Percentiles rank a stretch among this genome's conserved stretches.
phyloP scores from a whole-genome alignment of 192 early-diverging fungal genomes.

The Coemansia sp. region DNA sequence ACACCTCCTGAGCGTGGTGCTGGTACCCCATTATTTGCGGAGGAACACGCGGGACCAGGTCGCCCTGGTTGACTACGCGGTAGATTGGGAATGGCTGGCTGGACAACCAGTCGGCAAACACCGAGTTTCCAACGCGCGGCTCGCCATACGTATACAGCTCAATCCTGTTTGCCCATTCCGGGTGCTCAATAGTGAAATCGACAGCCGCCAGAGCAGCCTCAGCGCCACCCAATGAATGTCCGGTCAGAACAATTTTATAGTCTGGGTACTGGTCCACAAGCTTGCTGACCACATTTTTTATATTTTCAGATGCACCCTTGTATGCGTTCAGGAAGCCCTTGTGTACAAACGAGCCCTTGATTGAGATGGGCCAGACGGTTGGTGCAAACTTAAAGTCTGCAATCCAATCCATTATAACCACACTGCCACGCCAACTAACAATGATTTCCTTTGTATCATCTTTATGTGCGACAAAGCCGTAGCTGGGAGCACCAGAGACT shows the following conservation, averaged over 20 bases:
- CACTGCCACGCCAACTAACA: conserved; percentile 32
- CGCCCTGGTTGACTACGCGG: conserved; percentile 12
- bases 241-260: conserved; percentile 44
- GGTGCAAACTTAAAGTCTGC: conserved; percentile 41
- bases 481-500: conserved; percentile 19
- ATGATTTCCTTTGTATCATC: conserved; percentile 30
- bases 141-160: conserved; percentile 26
- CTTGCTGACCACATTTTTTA: conserved; percentile 7
- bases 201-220: conserved; percentile 35
- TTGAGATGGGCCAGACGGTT: conserved; percentile 29
- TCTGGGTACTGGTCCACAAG: conserved; percentile 23
- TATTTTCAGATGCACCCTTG: conserved; percentile 24
- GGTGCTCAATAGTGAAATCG: conserved; percentile 15
- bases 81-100: conserved; percentile 6
- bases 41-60: conserved; percentile 15
- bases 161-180: conserved; percentile 16
- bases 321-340: conserved; percentile 44
- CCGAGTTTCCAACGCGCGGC: conserved; percentile 41
- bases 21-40: conserved; percentile 8
- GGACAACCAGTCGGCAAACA: conserved; percentile 25
- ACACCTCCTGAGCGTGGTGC: conserved; percentile 22
- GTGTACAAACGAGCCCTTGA: conserved; percentile 46
- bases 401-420: conserved; percentile 32
- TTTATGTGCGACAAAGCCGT: conserved; percentile 35
- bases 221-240: conserved; percentile 50